phyloP scores from a whole-genome alignment of 345 rosid species.

The Ricinus communis region DNA sequence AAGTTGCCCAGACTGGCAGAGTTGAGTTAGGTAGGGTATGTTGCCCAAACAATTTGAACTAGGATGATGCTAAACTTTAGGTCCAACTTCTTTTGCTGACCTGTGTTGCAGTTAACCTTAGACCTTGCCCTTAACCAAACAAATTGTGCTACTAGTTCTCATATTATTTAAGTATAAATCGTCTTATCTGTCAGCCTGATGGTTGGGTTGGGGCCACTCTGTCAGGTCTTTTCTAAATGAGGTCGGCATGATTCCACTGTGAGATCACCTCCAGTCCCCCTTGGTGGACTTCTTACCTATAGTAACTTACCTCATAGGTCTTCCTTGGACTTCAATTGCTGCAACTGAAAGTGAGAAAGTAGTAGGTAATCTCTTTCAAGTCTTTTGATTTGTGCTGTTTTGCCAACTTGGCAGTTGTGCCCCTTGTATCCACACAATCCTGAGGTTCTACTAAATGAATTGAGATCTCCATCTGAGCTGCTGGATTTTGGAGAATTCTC shows the following conservation, averaged over 20 bases:
- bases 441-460: constrained; percentile 85
- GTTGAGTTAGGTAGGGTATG: neutral
- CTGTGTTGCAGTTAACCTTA: neutral
- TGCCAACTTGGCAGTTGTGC: constrained; percentile 63
- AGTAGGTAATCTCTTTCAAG: neutral
- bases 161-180: neutral
- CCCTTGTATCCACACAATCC: constrained; percentile 98
- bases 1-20: neutral
- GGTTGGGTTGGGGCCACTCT: neutral
- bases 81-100: neutral
- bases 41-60: neutral
- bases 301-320: neutral
- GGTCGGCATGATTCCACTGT: neutral
- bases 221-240: neutral
- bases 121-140: neutral
- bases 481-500: constrained; percentile 98
- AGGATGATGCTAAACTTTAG: neutral
- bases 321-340: neutral
- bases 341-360: neutral
- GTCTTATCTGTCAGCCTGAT: neutral
- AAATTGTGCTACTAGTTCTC: neutral
- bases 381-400: constrained; percentile 12
- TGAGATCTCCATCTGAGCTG: constrained; percentile 94
- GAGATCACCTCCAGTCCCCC: neutral
- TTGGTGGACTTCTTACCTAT: neutral